Evolutionary conservation across 495 filamentous ascomycete genomes (phyloP), one percentile per base, ranked within the genome.

Genomic region (Aspergillus asperescens): DNA sequence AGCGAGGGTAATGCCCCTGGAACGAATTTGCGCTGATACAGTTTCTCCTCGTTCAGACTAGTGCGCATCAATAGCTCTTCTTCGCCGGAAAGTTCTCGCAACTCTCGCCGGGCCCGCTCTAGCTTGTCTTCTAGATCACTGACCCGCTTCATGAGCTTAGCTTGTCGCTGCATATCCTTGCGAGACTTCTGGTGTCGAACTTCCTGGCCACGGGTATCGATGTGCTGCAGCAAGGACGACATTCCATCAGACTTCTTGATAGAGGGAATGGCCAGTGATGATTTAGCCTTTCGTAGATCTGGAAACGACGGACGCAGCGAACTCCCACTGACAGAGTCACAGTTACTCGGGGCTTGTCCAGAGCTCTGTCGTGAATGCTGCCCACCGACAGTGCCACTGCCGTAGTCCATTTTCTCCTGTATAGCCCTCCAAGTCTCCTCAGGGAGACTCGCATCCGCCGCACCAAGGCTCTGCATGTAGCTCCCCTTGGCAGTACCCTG

Each of bases 81-180:
- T 35, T 74, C 72, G 29, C 69, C 70, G 12, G 76, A 58, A 10
- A 77, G 68, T 3, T 75, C 66, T 39, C 72, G 66, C n/a, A 87
- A 72, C 59, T 88, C 76, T 16, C 73, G 75, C 13, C 82, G 76
- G 4, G 82, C 81, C 27, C 67, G 65, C 10, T 79, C 66, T 3
- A 87, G 70, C 62, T 86, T 85, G 22, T 70, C 63, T 56, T 88
- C 83, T 1, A 87, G 72, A 59, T 86, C 77, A 60, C 81, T 86
- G 42, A 87, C 82, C 32, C 76, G 74, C 69, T 84, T 83, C 46
- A 76, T 67, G 23, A 88, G 68, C 60, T 81, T 86, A 29, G 76
- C 72, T 54, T 85, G 81, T 54, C 78, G 79, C 20, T 75, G 70
- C 5, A 86, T 62, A 48, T 88, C 82, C 61, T 78, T 82, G 52